Conservation (phyloP, 495 filamentous ascomycete genomes). For the Cryomyces antarcticus region DNA sequence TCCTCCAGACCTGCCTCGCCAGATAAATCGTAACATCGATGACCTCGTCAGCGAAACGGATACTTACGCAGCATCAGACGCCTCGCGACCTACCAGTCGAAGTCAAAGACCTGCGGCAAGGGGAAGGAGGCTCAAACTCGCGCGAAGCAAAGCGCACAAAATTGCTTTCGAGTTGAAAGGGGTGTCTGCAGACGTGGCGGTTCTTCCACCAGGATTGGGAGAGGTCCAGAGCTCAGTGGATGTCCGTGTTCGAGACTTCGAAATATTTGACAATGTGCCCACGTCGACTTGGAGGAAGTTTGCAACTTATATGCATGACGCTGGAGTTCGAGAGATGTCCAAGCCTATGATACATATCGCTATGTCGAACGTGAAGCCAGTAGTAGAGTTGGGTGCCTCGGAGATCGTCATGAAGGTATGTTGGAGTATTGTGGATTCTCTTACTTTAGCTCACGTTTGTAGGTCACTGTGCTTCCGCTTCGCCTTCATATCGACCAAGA, state of each 20-base stretch:
- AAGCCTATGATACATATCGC: slow-evolving; percentile 81
- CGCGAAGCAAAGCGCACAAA: slow-evolving; percentile 79
- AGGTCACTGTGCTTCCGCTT: slow-evolving; percentile 67
- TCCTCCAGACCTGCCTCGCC: slow-evolving; percentile 53
- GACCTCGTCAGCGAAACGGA: slow-evolving; percentile 77
- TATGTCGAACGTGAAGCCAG: slow-evolving; percentile 66
- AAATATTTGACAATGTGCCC: slow-evolving; percentile 84
- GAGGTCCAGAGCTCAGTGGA: slow-evolving; percentile 79
- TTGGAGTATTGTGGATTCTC: background rate
- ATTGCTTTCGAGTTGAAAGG: slow-evolving; percentile 86
- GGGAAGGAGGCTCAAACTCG: slow-evolving; percentile 42
- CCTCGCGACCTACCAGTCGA: slow-evolving; percentile 20
- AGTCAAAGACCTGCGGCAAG: slow-evolving; percentile 13
- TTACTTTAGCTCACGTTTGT: background rate
- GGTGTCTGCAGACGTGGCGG: slow-evolving; percentile 62
- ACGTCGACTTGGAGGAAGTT: slow-evolving; percentile 98
- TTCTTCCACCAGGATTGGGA: slow-evolving; percentile 54
- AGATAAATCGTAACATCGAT: slow-evolving; percentile 74
- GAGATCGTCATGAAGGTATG: slow-evolving; percentile 70
- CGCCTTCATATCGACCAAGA: slow-evolving; percentile 95
- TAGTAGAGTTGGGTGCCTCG: slow-evolving; percentile 64
- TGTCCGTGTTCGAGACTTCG: slow-evolving; percentile 59
- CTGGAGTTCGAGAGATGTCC: slow-evolving; percentile 61
- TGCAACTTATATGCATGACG: slow-evolving; percentile 77
- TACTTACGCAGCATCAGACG: slow-evolving; percentile 43